Percentiles rank a stretch among this genome's conserved stretches.
Evolutionary conservation across 306 rosid genomes (phyloP).

Genomic region (Senna siamea): DNA sequence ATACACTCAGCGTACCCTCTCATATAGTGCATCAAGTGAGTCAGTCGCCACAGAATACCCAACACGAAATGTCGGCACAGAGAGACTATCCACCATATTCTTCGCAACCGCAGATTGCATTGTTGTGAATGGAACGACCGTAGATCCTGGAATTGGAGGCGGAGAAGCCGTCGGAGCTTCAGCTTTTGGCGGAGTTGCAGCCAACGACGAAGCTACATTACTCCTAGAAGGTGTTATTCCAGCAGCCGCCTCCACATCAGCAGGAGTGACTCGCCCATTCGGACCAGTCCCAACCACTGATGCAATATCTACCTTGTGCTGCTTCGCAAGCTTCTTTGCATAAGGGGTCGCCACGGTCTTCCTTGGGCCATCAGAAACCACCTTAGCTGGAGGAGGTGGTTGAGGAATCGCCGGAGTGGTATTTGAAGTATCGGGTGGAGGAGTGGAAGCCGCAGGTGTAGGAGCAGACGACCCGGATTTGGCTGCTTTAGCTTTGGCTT

Average conservation of each 20-base stretch:
- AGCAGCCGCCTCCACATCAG: conserved; percentile 77
- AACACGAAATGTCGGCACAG: conserved; percentile 83
- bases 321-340: conserved; percentile 86
- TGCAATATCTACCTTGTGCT: conserved; percentile 70
- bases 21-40: conserved; percentile 74
- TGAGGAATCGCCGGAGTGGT: conserved; percentile 58
- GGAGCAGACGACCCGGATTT: conserved; percentile 26
- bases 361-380: conserved; percentile 50
- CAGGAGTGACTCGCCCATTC: conserved; percentile 71
- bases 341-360: conserved; percentile 80
- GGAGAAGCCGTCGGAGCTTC: conserved; percentile 32
- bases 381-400: conserved; percentile 40
- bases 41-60: conserved; percentile 74
- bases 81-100: conserved; percentile 86
- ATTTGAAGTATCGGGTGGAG: conserved; percentile 39
- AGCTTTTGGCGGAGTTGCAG: conserved; percentile 46
- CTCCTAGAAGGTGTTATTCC: conserved; percentile 64
- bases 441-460: neutral
- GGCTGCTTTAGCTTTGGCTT: conserved; percentile 69
- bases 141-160: conserved; percentile 70
- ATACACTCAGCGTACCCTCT: conserved; percentile 52
- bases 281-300: conserved; percentile 77
- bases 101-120: conserved; percentile 86
- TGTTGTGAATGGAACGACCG: conserved; percentile 76
- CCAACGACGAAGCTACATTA: conserved; percentile 34